Evolutionary conservation across 169 alveolate genomes (phyloP).

Genomic region (Plasmodium malariae): DNA sequence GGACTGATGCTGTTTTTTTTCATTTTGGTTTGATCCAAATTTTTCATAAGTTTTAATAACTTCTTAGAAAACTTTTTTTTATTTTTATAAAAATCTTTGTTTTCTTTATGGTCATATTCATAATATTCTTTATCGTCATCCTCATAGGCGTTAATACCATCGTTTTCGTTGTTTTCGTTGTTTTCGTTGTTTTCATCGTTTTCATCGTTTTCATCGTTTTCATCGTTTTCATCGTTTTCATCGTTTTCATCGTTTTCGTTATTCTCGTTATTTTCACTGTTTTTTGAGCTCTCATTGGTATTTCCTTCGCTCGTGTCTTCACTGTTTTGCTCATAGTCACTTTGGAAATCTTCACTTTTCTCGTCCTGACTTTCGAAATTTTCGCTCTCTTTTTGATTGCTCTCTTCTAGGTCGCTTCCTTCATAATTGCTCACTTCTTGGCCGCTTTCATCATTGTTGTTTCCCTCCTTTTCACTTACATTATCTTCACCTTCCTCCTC

Average conservation of each 20-base stretch:
- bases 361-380: background rate
- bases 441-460: background rate
- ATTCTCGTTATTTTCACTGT: background rate
- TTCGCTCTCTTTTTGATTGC: background rate
- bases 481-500: background rate
- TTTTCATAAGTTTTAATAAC: constrained; percentile 30
- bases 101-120: background rate
- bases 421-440: background rate
- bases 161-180: background rate
- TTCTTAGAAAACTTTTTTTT: constrained; percentile 18
- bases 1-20: constrained; percentile 9
- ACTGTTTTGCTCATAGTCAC: background rate
- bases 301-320: background rate
- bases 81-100: constrained; percentile 10
- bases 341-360: background rate
- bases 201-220: background rate
- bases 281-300: background rate
- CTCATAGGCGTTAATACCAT: background rate
- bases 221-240: background rate
- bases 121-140: background rate
- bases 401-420: background rate
- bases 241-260: background rate
- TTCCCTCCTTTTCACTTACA: constrained; percentile 10
- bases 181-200: background rate
- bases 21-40: constrained; percentile 10